Evolutionary conservation across 495 filamentous ascomycete species (phyloP).

Genomic region (Penicillium macrosclerotiorum): DNA sequence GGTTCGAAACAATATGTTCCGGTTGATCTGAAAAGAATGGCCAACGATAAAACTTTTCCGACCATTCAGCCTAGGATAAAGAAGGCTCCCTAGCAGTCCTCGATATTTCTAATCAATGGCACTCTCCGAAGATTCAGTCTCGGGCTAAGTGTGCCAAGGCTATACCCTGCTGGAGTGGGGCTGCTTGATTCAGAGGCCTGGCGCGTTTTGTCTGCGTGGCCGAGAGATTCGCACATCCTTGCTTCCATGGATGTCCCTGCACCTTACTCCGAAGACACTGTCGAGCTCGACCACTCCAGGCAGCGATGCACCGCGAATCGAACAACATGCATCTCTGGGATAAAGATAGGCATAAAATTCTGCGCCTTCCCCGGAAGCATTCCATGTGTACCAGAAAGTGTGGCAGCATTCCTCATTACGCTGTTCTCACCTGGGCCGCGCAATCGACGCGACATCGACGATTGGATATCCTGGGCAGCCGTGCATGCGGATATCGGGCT

Average conservation of each 20-base stretch:
- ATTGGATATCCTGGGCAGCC: too few species aligned
- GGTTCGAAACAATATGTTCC: constrained; percentile 79
- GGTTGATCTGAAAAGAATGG: constrained; percentile 48
- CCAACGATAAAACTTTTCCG: constrained; percentile 1
- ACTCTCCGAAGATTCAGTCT: too few species aligned
- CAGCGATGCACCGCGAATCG: background rate
- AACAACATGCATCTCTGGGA: background rate
- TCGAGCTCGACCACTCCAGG: background rate
- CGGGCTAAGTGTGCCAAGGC: too few species aligned
- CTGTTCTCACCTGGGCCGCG: constrained; percentile 10
- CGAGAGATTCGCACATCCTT: too few species aligned
- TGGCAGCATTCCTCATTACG: constrained; percentile 18
- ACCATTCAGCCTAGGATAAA: background rate
- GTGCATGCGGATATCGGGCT: background rate
- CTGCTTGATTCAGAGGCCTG: too few species aligned
- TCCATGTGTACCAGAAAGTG: background rate
- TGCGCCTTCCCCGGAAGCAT: constrained; percentile 4
- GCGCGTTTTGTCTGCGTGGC: too few species aligned
- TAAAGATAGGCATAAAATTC: background rate
- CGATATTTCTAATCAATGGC: too few species aligned
- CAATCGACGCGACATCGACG: constrained; percentile 11
- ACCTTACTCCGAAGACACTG: too few species aligned
- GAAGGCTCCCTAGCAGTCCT: too few species aligned
- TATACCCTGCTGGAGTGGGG: too few species aligned
- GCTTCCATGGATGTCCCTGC: background rate